phyloP scores from a whole-genome alignment of 495 filamentous ascomycete species.

The Amniculicola lignicola region DNA sequence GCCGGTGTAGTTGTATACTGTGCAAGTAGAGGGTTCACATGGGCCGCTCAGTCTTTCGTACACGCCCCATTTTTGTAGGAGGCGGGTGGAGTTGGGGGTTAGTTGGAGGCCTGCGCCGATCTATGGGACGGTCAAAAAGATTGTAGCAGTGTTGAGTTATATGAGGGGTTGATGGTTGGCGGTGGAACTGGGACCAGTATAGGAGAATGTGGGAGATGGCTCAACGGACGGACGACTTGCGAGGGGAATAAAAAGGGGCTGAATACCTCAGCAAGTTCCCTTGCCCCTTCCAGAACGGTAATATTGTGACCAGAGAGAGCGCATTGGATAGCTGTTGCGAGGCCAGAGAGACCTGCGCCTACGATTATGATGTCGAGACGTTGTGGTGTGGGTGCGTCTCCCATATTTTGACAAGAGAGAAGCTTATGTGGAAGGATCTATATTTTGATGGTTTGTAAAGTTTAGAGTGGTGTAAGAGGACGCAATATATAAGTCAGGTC shows the following conservation, averaged over 20 bases:
- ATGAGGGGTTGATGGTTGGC: background rate
- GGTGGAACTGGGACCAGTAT: background rate
- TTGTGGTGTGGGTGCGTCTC: background rate
- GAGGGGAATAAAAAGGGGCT: too few relatives aligned
- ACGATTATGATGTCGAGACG: conserved; percentile 51
- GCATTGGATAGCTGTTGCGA: conserved; percentile 60
- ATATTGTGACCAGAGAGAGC: conserved; percentile 59
- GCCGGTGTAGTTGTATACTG: conserved; percentile 30
- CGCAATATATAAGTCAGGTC: too few relatives aligned
- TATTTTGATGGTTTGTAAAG: too few relatives aligned
- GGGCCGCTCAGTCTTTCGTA: conserved; percentile 16
- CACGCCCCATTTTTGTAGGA: conserved; percentile 36
- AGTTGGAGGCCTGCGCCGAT: conserved; percentile 40
- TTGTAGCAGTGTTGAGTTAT: background rate
- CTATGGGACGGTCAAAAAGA: background rate
- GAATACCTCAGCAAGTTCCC: conserved; percentile 19
- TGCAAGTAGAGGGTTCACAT: conserved; percentile 7
- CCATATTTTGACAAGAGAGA: too few relatives aligned
- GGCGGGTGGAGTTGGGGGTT: conserved; percentile 38
- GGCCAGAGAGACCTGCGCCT: conserved; percentile 63
- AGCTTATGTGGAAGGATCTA: too few relatives aligned
- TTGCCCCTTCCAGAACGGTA: conserved; percentile 58
- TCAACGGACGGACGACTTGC: background rate
- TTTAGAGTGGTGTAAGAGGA: too few relatives aligned
- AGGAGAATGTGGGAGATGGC: background rate